These are phyloP conservation scores for Davidsoniella australis DNA, from an alignment of 2,329 filamentous ascomycete species.

Conservation along the genomic window DNA sequence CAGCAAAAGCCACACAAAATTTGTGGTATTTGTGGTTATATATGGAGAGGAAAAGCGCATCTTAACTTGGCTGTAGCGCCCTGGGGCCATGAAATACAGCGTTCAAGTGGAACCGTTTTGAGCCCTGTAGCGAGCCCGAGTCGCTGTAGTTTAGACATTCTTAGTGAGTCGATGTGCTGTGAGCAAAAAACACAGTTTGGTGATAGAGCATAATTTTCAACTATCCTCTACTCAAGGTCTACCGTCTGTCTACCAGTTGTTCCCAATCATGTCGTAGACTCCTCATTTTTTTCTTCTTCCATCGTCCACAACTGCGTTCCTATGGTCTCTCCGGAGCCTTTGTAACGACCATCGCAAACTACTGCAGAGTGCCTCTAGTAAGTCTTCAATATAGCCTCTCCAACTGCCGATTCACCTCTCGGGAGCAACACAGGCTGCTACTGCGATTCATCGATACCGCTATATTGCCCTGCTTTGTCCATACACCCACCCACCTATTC, in stretches of 20 bases:
- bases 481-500: not conserved
- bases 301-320: slow-evolving; percentile 4
- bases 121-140: too few relatives aligned
- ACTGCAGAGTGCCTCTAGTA: slow-evolving; percentile 3
- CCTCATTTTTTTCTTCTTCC: slow-evolving; percentile 9
- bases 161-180: not conserved
- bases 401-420: not conserved
- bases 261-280: slow-evolving; percentile 4
- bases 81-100: not conserved
- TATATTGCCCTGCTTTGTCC: not conserved
- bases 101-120: not conserved
- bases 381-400: not conserved
- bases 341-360: slow-evolving; percentile 7
- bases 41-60: not conserved
- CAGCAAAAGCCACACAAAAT: slow-evolving; percentile 10
- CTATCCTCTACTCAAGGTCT: not conserved
- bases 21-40: slow-evolving; percentile 1
- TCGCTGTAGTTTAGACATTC: too few relatives aligned
- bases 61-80: not conserved
- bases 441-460: slow-evolving; percentile 1
- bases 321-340: slow-evolving; percentile 1
- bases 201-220: too few relatives aligned
- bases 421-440: not conserved
- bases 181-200: not conserved
- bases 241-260: not conserved